phyloP scores from a whole-genome alignment of 106 monocot genomes.

The Apostasia shenzhenica region DNA sequence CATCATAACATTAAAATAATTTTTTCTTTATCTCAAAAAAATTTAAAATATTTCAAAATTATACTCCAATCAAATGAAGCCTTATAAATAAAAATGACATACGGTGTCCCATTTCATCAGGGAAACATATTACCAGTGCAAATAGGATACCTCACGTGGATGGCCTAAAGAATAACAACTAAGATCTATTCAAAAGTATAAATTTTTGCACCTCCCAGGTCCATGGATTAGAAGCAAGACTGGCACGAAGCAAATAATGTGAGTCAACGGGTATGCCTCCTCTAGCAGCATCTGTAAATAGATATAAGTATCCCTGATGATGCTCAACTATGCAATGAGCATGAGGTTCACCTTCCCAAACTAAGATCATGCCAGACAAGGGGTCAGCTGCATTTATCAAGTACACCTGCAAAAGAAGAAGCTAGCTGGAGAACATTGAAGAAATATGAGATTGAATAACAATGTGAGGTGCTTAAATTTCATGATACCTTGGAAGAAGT shows the following conservation, averaged over 20 bases:
- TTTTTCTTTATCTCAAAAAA: no score
- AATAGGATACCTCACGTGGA: no score
- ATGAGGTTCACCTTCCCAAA: constrained; percentile 75
- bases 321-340: constrained; percentile 83
- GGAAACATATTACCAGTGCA: no score
- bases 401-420: constrained; percentile 64
- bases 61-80: no score
- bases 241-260: constrained; percentile 58
- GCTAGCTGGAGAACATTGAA: constrained; percentile 11
- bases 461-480: not conserved
- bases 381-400: constrained; percentile 92
- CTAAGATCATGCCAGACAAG: constrained; percentile 54
- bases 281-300: constrained; percentile 84
- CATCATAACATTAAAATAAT: no score
- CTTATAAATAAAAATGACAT: no score
- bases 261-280: constrained; percentile 52
- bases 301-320: constrained; percentile 68
- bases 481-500: constrained; percentile 75
- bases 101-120: no score
- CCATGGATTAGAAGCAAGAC: constrained; percentile 30
- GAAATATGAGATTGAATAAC: not conserved
- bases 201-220: constrained; percentile 71
- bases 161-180: not conserved
- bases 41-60: no score
- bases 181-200: constrained; percentile 9